Evolutionary conservation across 345 rosid genomes (phyloP).

Genomic region (Leavenworthia alabamica): DNA sequence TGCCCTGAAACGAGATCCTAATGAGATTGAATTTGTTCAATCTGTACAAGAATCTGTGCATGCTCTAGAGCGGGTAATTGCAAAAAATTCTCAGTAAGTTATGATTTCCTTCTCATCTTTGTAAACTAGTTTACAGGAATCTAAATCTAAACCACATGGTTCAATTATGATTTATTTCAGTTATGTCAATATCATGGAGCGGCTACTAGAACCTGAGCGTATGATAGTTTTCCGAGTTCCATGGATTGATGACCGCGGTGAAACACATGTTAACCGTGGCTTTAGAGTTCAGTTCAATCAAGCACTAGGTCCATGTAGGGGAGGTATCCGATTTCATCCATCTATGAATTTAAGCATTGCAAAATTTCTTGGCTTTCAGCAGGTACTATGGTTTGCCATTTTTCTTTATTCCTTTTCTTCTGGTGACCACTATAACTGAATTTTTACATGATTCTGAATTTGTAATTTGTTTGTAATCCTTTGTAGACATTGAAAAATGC

Average conservation of each 20-base stretch:
- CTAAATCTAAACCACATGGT: constrained; percentile 12
- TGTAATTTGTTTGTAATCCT: constrained; percentile 14
- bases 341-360: constrained; percentile 78
- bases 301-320: constrained; percentile 95
- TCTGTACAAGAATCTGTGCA: constrained; percentile 93
- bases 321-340: constrained; percentile 95
- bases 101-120: constrained; percentile 24
- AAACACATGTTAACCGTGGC: constrained; percentile 92
- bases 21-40: constrained; percentile 90
- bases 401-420: neutral
- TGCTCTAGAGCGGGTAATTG: constrained; percentile 97
- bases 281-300: constrained; percentile 93
- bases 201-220: constrained; percentile 89
- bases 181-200: constrained; percentile 93
- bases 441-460: neutral
- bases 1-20: constrained; percentile 86
- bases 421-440: neutral
- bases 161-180: constrained; percentile 42
- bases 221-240: constrained; percentile 91
- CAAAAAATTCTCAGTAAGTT: constrained; percentile 94
- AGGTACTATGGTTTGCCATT: constrained; percentile 41
- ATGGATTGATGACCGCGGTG: constrained; percentile 98
- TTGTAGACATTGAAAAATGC: constrained; percentile 92
- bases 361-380: constrained; percentile 93
- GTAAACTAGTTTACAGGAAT: constrained; percentile 5